Evolutionary conservation across 108 stramenopile species (phyloP).

Genomic region (Cyclotella kingstonii): DNA sequence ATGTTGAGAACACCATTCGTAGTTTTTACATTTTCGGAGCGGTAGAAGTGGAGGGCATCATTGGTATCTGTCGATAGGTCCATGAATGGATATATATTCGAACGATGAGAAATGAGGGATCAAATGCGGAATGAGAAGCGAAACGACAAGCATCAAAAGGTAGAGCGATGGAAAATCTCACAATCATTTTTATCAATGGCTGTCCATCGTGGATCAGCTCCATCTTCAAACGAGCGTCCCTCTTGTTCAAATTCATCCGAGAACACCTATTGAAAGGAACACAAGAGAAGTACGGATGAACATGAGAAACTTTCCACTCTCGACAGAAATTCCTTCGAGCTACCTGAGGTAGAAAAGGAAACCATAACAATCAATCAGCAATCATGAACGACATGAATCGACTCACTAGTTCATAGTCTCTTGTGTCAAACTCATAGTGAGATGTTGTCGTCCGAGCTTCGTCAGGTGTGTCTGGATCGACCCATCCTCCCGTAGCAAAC

Average conservation of each 20-base stretch:
- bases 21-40: conserved; percentile 67
- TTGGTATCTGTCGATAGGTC: conserved; percentile 66
- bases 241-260: conserved; percentile 92
- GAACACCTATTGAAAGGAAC: conserved; percentile 59
- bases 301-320: too few relatives aligned
- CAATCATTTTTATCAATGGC: conserved; percentile 88
- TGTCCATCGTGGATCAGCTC: conserved; percentile 94
- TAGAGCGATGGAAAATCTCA: conserved; percentile 12
- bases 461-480: conserved; percentile 81
- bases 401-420: conserved; percentile 70
- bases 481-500: conserved; percentile 46
- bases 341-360: not conserved
- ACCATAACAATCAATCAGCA: not conserved
- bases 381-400: not conserved
- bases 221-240: conserved; percentile 89
- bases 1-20: conserved; percentile 70
- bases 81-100: not conserved
- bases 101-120: not conserved
- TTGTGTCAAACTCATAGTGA: conserved; percentile 36
- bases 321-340: not conserved
- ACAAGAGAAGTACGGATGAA: not conserved
- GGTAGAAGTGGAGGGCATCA: conserved; percentile 81
- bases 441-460: conserved; percentile 29
- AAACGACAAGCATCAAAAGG: not conserved
- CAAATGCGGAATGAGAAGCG: not conserved